A percentile compares a stretch with the other conserved stretches of the same genome.
These are phyloP conservation scores for Aspergillus hancockii DNA, from an alignment of 495 filamentous ascomycete genomes.

Conservation along the genomic window DNA sequence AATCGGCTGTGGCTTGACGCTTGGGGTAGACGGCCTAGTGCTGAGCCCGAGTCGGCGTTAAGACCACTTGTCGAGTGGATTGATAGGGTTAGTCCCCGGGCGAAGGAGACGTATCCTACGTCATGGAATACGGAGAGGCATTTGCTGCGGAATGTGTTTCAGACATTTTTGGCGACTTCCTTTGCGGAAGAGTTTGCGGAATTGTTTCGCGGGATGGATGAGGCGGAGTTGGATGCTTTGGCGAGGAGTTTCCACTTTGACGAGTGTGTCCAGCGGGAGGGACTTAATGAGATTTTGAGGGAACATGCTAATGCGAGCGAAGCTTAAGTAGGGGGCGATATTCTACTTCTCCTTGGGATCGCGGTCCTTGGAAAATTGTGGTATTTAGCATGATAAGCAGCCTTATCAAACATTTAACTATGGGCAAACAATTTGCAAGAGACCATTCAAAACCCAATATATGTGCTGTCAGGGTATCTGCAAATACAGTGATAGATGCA, in stretches of 20 bases:
- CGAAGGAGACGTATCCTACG: constrained; percentile 53
- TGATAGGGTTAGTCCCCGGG: constrained; percentile 36
- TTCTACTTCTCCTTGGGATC: too few species aligned
- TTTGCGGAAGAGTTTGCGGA: constrained; percentile 59
- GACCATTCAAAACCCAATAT: constrained; percentile 20
- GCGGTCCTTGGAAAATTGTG: background rate
- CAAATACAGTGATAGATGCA: constrained; percentile 24
- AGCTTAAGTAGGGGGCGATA: background rate
- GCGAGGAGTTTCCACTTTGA: constrained; percentile 59
- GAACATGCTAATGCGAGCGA: constrained; percentile 31
- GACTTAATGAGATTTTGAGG: constrained; percentile 55
- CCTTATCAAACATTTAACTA: background rate
- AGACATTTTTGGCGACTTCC: constrained; percentile 54
- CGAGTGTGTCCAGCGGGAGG: constrained; percentile 55
- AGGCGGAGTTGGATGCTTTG: constrained; percentile 56
- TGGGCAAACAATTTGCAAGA: background rate
- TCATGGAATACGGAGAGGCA: constrained; percentile 60
- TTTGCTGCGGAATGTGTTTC: constrained; percentile 50
- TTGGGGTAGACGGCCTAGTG: constrained; percentile 50
- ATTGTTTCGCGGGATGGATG: constrained; percentile 54
- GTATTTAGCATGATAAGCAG: background rate
- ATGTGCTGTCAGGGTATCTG: constrained; percentile 27
- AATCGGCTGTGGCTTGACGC: constrained; percentile 50
- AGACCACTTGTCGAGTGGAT: constrained; percentile 45
- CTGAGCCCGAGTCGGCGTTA: constrained; percentile 38